phyloP scores from a whole-genome alignment of 768 basidiomycete genomes.

The Gautieria morchelliformis region DNA sequence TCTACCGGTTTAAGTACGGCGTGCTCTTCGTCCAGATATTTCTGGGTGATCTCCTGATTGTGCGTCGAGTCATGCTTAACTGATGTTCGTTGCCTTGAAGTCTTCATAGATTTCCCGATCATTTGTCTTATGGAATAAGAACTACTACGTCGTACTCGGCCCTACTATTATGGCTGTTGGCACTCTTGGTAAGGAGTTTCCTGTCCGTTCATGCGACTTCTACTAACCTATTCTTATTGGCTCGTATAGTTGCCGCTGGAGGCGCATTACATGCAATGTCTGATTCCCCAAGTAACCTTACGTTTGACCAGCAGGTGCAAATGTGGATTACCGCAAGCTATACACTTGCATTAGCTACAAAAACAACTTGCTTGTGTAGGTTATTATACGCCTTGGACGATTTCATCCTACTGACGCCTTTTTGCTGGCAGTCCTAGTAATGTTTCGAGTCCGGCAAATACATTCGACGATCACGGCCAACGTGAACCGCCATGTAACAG shows the following conservation, averaged over 20 bases:
- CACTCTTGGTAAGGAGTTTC: neutral
- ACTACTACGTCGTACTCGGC: neutral
- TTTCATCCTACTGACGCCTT: neutral
- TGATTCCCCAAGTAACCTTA: neutral
- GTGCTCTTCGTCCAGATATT: slow-evolving; percentile 4
- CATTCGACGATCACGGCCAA: slow-evolving; percentile 1
- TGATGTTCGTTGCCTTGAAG: no score
- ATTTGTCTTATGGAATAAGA: slow-evolving; percentile 6
- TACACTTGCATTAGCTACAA: neutral
- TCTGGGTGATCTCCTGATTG: slow-evolving; percentile 1
- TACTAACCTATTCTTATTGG: neutral
- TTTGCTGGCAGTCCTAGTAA: neutral
- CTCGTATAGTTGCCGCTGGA: neutral
- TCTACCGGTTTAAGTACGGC: slow-evolving; percentile 3
- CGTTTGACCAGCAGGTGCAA: neutral
- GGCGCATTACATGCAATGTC: neutral
- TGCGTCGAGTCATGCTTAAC: neutral
- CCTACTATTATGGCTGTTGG: slow-evolving; percentile 1
- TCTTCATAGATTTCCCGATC: neutral
- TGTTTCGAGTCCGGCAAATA: slow-evolving; percentile 7
- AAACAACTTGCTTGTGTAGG: slow-evolving; percentile 3
- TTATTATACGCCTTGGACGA: neutral
- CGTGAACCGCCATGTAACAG: slow-evolving; percentile 3
- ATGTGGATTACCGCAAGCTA: slow-evolving; percentile 4
- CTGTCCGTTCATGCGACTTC: no score